Evolutionary conservation across 2,329 filamentous ascomycete species (phyloP).

Genomic region (Aspergillus texensis): DNA sequence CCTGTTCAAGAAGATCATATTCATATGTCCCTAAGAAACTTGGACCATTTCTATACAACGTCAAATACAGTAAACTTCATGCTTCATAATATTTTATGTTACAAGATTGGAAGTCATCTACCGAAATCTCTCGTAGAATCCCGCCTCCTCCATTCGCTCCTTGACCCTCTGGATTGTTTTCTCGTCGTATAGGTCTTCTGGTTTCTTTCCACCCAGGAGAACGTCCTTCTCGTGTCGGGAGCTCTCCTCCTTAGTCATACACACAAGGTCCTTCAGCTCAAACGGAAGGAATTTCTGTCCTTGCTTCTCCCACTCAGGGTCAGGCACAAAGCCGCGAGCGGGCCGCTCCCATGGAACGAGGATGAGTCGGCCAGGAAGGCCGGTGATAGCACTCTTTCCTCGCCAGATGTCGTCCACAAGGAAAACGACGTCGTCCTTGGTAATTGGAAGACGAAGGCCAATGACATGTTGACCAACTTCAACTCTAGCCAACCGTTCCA

Average conservation of each 20-base stretch:
- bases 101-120: conserved; percentile 24
- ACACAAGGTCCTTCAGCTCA: conserved; percentile 71
- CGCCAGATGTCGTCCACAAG: conserved; percentile 86
- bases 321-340: conserved; percentile 59
- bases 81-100: not conserved
- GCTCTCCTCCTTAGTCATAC: conserved; percentile 92
- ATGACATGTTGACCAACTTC: conserved; percentile 57
- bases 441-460: conserved; percentile 79
- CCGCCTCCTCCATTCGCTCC: conserved; percentile 68
- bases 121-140: conserved; percentile 54
- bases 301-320: conserved; percentile 60
- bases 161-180: conserved; percentile 70
- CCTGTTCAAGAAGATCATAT: too few species aligned
- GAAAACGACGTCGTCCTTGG: conserved; percentile 79
- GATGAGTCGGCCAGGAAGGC: conserved; percentile 75
- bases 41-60: too few species aligned
- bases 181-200: conserved; percentile 73
- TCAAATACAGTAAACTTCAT: too few species aligned
- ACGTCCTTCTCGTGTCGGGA: conserved; percentile 77
- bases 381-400: conserved; percentile 80
- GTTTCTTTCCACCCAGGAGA: conserved; percentile 66
- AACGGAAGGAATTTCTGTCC: conserved; percentile 78
- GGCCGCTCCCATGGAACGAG: conserved; percentile 81
- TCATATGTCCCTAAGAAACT: too few species aligned
- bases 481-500: conserved; percentile 71